A percentile compares a stretch with the other conserved stretches of the same genome.
Evolutionary conservation across 208 protist genomes (phyloP).

Genomic region (Trypanosoma vivax): DNA sequence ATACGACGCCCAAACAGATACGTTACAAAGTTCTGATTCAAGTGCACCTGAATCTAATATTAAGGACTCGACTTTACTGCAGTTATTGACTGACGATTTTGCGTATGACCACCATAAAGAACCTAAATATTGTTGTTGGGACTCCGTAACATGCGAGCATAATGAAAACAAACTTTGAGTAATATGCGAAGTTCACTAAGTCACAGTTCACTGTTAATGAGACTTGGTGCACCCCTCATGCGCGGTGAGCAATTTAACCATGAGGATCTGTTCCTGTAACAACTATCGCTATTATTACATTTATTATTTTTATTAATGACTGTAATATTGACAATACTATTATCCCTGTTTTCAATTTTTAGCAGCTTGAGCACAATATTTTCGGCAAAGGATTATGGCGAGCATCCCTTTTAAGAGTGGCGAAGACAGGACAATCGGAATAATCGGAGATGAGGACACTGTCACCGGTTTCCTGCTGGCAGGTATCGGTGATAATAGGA

Average conservation of each 20-base stretch:
- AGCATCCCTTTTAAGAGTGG: constrained; percentile 60
- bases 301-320: background rate
- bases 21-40: background rate
- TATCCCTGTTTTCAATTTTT: background rate
- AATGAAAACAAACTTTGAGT: background rate
- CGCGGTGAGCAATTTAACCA: no score
- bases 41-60: background rate
- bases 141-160: constrained; percentile 1
- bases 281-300: background rate
- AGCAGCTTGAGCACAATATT: background rate
- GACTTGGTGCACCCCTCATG: no score
- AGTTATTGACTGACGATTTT: constrained; percentile 22
- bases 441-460: constrained; percentile 95
- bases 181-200: no score
- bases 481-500: constrained; percentile 90
- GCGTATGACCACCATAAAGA: constrained; percentile 6
- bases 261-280: background rate
- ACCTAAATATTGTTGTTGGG: constrained; percentile 9
- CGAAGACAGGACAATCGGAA: constrained; percentile 72
- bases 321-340: background rate
- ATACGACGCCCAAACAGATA: constrained; percentile 14
- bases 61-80: constrained; percentile 7
- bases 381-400: constrained; percentile 2
- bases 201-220: no score
- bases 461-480: constrained; percentile 96